Evolutionary conservation across 2,329 filamentous ascomycete genomes (phyloP), one percentile per base, ranked within the genome.

Genomic region (Apiospora rasikravindrae): DNA sequence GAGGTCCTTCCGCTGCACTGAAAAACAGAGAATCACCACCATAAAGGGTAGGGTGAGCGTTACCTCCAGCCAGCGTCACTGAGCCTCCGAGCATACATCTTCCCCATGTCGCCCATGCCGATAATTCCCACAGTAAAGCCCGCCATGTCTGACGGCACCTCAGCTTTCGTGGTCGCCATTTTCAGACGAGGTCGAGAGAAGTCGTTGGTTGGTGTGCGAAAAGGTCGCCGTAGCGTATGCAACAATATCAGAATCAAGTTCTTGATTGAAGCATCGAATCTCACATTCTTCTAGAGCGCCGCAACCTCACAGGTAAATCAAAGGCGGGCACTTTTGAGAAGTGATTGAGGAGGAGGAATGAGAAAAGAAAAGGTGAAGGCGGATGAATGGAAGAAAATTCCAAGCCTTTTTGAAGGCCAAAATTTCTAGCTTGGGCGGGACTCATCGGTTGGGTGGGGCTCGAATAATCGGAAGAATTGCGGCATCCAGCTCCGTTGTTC

Each of bases 81-180:
- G 79, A 99, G 89, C 80, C 91, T 91, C 80, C 93, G 91, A 80
- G 96, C 94, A 83, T 99, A 99, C 94, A 99, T 97, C 88, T 93
- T 97, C 80, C 96, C 96, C 96, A 99, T 99, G 80, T 98, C 96
- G 76, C 96, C 96, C 95, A 99, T 98, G 73, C 96, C 96, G 82
- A 99, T 99, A 80, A 99, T 93, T 77, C 96, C 96, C 77, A 99
- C 89, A 74, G 92, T 90, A 81, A 94, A 94, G 79, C 89, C 87
- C 77, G 92, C 89, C 91, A 90, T 90, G 75, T 80, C 85, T 19
- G 78, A 73, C 24, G 85, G 84, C 6, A 40, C 33, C 19, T 40
- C 57, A 4, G 19, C 22, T 40, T 40, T 40, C 22, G 57, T 44
- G 33, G 33, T 69, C 47, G 68, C 68, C 68, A 69, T 69, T 16